Base-by-base conservation (phyloP, 2,329 filamentous ascomycete species). In the Claviceps sorghi region DNA sequence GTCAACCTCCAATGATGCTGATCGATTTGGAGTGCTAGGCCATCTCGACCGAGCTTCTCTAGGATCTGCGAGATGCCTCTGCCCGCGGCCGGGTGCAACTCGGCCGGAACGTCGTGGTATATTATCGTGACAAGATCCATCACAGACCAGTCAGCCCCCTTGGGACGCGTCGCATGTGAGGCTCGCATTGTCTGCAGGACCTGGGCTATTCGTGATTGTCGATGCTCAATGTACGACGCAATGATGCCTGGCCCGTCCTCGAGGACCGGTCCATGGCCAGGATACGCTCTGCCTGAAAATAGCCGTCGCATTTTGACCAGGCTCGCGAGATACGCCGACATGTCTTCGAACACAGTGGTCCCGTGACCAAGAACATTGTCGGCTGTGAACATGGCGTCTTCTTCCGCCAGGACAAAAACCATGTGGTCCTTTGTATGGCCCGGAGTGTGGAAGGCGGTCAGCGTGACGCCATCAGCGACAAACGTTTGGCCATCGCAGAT, bases 281-380 rank as follows among this genome's bases (percentile, higher is more conserved):
- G 91, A 64, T 95, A 97, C 2, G 83, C 88, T 48, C 79, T 73
- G 1, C 86, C 84, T 0, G 66, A 67, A 59, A 87, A 86, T 7
- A 81, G 70, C 22, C 68, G 65, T 46, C 74, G 72, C 88, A 95
- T 93, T 57, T 74, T 74, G 41, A 80, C 73, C 13, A 95, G 71
- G 54, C 81, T 88, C 21, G 66, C 62, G 56, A 94, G 71, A 63
- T 94, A 95, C 0, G 71, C 69, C 1, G 69, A 65, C 9, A 95
- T 72, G 57, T 93, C 80, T 64, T 94, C 87, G 58, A 94, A 94
- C 0, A 93, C 87, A 3, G 86, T 82, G 2, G 87, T 94, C 13
- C 88, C 88, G 55, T 95, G 86, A 1, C 89, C 89, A 2, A 95
- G 75, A 1, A 95, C 84, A 63, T 91, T 94, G 67, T 95, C 89